Conservation (phyloP, 768 basidiomycete genomes). For the Rhodocollybia butyracea region DNA sequence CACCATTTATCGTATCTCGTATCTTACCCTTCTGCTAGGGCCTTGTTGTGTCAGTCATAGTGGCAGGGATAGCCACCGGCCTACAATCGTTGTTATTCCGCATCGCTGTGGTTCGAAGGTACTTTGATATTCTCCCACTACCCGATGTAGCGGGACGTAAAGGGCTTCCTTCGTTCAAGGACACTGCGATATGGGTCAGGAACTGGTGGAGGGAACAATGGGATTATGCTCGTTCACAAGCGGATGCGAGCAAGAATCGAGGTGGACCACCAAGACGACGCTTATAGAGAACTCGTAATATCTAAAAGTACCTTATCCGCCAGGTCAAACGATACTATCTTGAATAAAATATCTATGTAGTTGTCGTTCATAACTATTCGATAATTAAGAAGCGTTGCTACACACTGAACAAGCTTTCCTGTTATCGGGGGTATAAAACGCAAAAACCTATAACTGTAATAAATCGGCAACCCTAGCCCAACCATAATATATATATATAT, state of each 20-base stretch:
- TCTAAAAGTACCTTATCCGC: no score
- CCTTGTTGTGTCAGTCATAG: constrained; percentile 7
- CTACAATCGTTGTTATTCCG: constrained; percentile 35
- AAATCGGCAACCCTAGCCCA: not conserved
- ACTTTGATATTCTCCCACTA: constrained; percentile 11
- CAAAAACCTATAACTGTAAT: no score
- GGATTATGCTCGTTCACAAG: not conserved
- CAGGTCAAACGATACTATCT: no score
- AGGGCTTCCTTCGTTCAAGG: constrained; percentile 4
- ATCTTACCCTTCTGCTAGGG: not conserved
- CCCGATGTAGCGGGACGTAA: not conserved
- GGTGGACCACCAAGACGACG: constrained; percentile 1
- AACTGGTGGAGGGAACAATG: not conserved
- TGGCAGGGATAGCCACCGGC: constrained; percentile 23
- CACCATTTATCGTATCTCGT: not conserved
- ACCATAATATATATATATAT: not conserved
- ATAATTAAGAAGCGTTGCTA: no score
- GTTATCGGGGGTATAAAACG: no score
- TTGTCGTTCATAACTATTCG: no score
- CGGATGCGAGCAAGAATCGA: not conserved
- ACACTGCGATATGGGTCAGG: not conserved
- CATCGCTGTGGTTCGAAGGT: constrained; percentile 20
- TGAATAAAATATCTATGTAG: no score
- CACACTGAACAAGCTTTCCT: no score
- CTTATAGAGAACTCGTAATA: not conserved